Evolutionary conservation across 1,284 basidiomycete genomes (phyloP), one percentile per base, ranked within the genome.

Genomic region (Rugosomyces carneus): DNA sequence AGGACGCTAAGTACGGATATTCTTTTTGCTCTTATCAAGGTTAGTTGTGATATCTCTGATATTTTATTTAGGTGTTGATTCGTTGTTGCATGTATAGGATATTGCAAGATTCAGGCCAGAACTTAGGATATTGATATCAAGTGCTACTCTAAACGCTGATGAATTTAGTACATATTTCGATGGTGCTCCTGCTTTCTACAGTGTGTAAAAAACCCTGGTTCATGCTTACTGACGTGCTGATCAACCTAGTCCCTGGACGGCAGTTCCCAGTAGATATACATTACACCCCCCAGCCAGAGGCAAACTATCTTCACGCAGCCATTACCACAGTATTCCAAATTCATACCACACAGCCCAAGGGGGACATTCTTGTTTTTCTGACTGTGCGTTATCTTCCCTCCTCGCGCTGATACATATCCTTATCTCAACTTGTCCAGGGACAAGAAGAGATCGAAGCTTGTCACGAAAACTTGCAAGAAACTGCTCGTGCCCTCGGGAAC

Each of bases 361-460:
- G 96, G n/a, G 96, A 99, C 60, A 95, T 99, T 53, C 78, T 99
- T 23, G 92, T 99, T 1, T 99, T 99, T 70, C 75, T 99, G 39
- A 99, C 96, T 0, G 88, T 89, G 55, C 52, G 81, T 66, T 16
- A 27, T 40, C 32, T 21, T 35, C 11, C 29, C 45, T 47, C 23
- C 26, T 18, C 20, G 15, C n/a, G 15, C n/a, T 19, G 27, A n/a
- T 35, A 38, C 37, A 45, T 38, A 6, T 45, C 31, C 19, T 45
- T 47, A 24, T 39, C 37, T 34, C 20, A 21, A 38, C 42, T 34
- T 19, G 38, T 32, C 34, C 19, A 89, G 83, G 96, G 96, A 54
- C 96, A 99, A 76, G 96, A 99, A 64, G 96, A 99, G 68, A 99
- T 99, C 52, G 96, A 99, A 66, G 89, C 92, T 0, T 94, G 93